Conservation (phyloP, 441 rosid species). For the Gossypium schwendimanii region DNA sequence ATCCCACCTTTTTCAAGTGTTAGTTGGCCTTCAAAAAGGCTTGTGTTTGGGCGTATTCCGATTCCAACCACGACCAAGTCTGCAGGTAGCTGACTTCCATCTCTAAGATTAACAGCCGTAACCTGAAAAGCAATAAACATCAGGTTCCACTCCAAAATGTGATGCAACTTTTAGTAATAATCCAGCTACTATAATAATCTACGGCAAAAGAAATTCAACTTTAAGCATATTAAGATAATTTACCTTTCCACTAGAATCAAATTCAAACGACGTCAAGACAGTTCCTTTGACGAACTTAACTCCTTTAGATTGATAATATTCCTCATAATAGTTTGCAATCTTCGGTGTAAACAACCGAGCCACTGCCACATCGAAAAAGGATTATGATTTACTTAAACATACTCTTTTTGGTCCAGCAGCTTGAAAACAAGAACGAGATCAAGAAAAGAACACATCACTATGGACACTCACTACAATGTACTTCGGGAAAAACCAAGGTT, state of each 20-base stretch:
- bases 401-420: background rate
- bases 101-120: slow-evolving; percentile 71
- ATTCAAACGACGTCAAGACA: slow-evolving; percentile 72
- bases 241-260: slow-evolving; percentile 65
- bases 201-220: background rate
- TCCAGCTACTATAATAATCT: background rate
- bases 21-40: slow-evolving; percentile 81
- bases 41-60: slow-evolving; percentile 92
- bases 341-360: slow-evolving; percentile 84
- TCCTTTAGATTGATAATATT: slow-evolving; percentile 71
- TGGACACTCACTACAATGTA: slow-evolving; percentile 70
- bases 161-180: background rate
- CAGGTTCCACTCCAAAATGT: background rate
- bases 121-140: slow-evolving; percentile 41
- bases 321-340: slow-evolving; percentile 79
- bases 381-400: background rate
- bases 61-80: slow-evolving; percentile 89
- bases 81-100: slow-evolving; percentile 61
- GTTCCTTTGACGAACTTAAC: slow-evolving; percentile 88
- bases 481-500: slow-evolving; percentile 97
- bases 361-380: slow-evolving; percentile 43
- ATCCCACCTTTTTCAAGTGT: slow-evolving; percentile 88
- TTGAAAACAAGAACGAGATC: background rate
- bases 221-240: background rate
- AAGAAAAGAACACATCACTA: background rate